These are phyloP conservation scores for Eucalyptus tenuipes DNA, from an alignment of 345 rosid species.

Conservation along the genomic window DNA sequence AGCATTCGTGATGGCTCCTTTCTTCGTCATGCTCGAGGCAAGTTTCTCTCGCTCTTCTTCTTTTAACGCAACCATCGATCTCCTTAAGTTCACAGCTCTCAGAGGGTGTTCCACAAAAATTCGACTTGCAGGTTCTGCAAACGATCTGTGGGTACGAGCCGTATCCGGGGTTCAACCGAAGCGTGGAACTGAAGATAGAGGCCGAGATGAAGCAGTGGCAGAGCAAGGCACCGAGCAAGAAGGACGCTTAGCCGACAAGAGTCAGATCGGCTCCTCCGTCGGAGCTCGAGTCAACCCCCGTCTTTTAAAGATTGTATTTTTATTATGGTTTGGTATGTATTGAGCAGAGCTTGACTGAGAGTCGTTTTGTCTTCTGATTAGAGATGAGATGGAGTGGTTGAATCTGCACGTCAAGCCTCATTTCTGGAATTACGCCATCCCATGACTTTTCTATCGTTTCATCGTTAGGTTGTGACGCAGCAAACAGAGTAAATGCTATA, in stretches of 20 bases:
- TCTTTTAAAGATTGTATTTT: not conserved
- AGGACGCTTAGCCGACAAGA: not conserved
- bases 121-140: not conserved
- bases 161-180: not conserved
- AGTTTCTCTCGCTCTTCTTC: not conserved
- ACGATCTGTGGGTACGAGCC: not conserved
- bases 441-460: not conserved
- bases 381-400: not conserved
- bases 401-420: not conserved
- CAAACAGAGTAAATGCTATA: not conserved
- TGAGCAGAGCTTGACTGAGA: not conserved
- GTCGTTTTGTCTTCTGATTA: not conserved
- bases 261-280: not conserved
- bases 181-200: not conserved
- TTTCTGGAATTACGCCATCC: not conserved
- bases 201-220: not conserved
- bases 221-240: not conserved
- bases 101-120: not conserved
- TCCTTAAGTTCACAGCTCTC: not conserved
- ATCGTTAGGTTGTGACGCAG: not conserved
- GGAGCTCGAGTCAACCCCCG: not conserved
- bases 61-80: not conserved
- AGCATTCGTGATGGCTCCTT: not conserved
- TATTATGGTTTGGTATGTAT: not conserved
- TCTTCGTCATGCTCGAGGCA: constrained; percentile 1